Evolutionary conservation across 1,284 basidiomycete species (phyloP), one percentile per base, ranked within the genome.

Genomic region (Fomes fomentarius): DNA sequence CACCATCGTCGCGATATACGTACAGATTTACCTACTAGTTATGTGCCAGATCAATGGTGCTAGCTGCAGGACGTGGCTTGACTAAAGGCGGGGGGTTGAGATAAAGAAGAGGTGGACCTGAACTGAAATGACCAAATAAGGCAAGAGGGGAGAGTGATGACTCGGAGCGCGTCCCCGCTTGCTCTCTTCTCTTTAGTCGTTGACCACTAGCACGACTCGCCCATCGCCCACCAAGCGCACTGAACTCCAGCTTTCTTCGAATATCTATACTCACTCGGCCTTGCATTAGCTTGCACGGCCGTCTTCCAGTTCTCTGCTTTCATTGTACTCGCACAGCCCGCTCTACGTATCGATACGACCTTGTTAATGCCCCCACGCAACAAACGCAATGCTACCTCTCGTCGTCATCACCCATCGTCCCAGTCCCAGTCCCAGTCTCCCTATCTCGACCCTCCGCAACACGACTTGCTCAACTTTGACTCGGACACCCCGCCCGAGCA

Each of bases 281-380:
- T 63, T 65, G 65, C 66, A 68, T 66, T 66, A 43, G 53, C 63
- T 66, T 68, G 56, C 56, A 64, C 64, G 62, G 54, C 63, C 51
- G 40, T 25, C 25, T 43, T 24, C 21, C 43, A n/a, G 25, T 47
- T 24, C 35, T 30, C 34, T 38, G 12, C 25, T 30, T 12, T 41
- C 49, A 41, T 52, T 48, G 31, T 26, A 25, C 37, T 43, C 30
- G 38, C 41, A 30, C 24, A 43, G 42, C 47, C 11, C 42, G 19
- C 43, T 39, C 50, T 26, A 39, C 52, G 38, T 61, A 60, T 61
- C 61, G 45, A 38, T 63, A 62, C 58, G 30, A 46, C 56, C 44
- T 54, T 60, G 65, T 69, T 68, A 65, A 69, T 69, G 67, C 66
- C 65, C 59, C 53, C 62, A 43, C 62, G 65, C 56, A 57, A 30